phyloP scores from a whole-genome alignment of 2,329 filamentous ascomycete species.

The Hypocreales sp. region DNA sequence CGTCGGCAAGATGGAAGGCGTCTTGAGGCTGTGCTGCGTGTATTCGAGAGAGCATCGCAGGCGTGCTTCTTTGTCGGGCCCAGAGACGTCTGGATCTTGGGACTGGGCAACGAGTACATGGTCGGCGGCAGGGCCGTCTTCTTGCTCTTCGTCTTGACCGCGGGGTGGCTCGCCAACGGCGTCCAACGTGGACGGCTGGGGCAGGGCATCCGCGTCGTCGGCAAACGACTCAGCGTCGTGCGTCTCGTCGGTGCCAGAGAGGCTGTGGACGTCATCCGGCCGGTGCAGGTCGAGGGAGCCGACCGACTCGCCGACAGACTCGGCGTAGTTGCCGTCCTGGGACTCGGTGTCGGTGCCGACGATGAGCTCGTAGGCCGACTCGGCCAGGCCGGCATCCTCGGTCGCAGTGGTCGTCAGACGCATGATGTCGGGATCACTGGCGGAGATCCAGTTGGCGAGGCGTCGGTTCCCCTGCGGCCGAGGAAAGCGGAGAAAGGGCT shows the following conservation, averaged over 20 bases:
- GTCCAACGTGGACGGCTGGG: background rate
- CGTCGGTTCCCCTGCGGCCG: constrained; percentile 36
- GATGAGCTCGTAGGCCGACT: constrained; percentile 43
- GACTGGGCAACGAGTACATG: background rate
- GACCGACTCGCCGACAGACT: constrained; percentile 32
- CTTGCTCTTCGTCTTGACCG: background rate
- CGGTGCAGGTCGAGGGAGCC: constrained; percentile 32
- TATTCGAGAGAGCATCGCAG: constrained; percentile 29
- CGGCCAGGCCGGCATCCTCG: constrained; percentile 35
- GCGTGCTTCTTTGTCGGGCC: constrained; percentile 22
- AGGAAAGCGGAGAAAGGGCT: constrained; percentile 39
- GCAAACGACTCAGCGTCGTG: constrained; percentile 24
- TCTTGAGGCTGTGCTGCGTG: constrained; percentile 30
- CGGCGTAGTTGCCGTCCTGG: constrained; percentile 30
- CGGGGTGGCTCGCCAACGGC: constrained; percentile 1
- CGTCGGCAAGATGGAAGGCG: constrained; percentile 24
- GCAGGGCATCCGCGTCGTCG: constrained; percentile 14
- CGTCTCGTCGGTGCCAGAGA: constrained; percentile 33
- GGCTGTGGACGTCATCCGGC: constrained; percentile 35
- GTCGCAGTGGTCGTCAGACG: constrained; percentile 22
- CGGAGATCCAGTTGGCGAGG: constrained; percentile 44
- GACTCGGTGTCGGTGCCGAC: constrained; percentile 35
- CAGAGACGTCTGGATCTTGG: constrained; percentile 5
- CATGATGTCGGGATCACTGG: constrained; percentile 42
- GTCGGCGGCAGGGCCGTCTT: background rate